Evolutionary conservation across 768 basidiomycete species (phyloP).

Genomic region (Amanita polypyramis): DNA sequence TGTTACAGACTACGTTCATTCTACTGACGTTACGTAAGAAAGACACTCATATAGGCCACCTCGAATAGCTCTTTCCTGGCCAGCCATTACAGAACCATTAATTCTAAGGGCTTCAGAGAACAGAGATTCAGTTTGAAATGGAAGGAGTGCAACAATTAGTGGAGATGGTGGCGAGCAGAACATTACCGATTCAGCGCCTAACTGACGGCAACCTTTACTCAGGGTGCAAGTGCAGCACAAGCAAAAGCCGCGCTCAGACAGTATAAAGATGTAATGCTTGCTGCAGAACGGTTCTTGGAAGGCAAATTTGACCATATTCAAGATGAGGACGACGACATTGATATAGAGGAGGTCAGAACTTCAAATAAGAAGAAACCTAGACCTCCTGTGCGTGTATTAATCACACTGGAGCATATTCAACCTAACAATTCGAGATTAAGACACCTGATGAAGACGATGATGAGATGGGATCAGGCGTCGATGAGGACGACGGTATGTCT

Average conservation of each 20-base stretch:
- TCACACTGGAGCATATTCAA: neutral
- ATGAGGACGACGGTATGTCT: slow-evolving; percentile 43
- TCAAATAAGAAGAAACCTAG: slow-evolving; percentile 13
- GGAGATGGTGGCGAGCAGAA: slow-evolving; percentile 24
- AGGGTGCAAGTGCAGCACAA: slow-evolving; percentile 80
- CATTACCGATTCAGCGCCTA: neutral
- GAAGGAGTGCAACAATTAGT: slow-evolving; percentile 50
- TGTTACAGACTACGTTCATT: too few species aligned
- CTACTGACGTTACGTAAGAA: neutral
- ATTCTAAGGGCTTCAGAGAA: neutral
- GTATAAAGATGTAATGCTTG: slow-evolving; percentile 86
- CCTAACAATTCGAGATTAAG: slow-evolving; percentile 21
- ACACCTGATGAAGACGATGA: slow-evolving; percentile 50
- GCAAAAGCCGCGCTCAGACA: slow-evolving; percentile 75
- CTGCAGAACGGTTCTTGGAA: slow-evolving; percentile 77
- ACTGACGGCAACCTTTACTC: slow-evolving; percentile 1
- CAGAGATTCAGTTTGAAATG: too few species aligned
- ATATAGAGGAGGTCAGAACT: slow-evolving; percentile 22
- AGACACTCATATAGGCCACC: neutral
- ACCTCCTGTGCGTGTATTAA: slow-evolving; percentile 16
- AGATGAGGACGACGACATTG: slow-evolving; percentile 38
- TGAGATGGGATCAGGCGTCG: slow-evolving; percentile 32
- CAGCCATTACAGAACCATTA: neutral
- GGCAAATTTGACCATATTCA: slow-evolving; percentile 75
- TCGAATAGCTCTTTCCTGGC: neutral